Evolutionary conservation across 2,329 filamentous ascomycete genomes (phyloP).

Genomic region (Ploettnerulaceae sp.): DNA sequence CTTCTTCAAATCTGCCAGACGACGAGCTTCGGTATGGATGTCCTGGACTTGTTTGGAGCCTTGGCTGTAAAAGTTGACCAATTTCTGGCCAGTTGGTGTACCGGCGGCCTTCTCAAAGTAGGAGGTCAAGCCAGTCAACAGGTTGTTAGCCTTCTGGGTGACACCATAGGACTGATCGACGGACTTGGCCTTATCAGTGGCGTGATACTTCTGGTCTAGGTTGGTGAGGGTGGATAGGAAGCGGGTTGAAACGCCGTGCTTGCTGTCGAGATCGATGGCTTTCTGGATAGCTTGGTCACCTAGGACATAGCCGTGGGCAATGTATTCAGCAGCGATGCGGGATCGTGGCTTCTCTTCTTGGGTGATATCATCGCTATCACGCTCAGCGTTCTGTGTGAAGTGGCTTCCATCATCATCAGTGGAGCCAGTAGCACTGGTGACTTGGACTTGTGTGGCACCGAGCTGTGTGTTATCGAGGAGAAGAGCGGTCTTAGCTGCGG

Average conservation of each 20-base stretch:
- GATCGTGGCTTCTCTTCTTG: constrained; percentile 97
- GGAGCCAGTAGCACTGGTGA: constrained; percentile 61
- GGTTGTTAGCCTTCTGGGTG: constrained; percentile 61
- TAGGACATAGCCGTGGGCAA: constrained; percentile 88
- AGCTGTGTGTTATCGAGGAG: constrained; percentile 97
- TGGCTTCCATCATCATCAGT: constrained; percentile 54
- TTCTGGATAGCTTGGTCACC: constrained; percentile 50
- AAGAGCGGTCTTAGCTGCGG: constrained; percentile 92
- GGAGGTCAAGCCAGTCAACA: constrained; percentile 64
- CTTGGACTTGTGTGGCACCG: constrained; percentile 75
- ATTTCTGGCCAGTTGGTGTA: constrained; percentile 82
- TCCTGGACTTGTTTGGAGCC: constrained; percentile 87
- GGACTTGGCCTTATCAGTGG: constrained; percentile 77
- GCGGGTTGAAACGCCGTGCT: constrained; percentile 76
- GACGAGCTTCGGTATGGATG: constrained; percentile 84
- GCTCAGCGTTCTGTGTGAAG: constrained; percentile 50
- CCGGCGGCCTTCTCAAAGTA: constrained; percentile 94
- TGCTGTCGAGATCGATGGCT: constrained; percentile 81
- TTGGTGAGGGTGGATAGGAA: constrained; percentile 73
- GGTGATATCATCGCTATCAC: constrained; percentile 64
- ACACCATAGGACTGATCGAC: constrained; percentile 84
- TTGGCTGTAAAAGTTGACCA: constrained; percentile 82
- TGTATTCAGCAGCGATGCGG: constrained; percentile 92
- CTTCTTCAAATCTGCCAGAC: constrained; percentile 84
- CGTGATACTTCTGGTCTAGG: constrained; percentile 83